These are phyloP conservation scores for Penicillium aurantiogriseum DNA, from an alignment of 2,329 filamentous ascomycete species.

Conservation along the genomic window DNA sequence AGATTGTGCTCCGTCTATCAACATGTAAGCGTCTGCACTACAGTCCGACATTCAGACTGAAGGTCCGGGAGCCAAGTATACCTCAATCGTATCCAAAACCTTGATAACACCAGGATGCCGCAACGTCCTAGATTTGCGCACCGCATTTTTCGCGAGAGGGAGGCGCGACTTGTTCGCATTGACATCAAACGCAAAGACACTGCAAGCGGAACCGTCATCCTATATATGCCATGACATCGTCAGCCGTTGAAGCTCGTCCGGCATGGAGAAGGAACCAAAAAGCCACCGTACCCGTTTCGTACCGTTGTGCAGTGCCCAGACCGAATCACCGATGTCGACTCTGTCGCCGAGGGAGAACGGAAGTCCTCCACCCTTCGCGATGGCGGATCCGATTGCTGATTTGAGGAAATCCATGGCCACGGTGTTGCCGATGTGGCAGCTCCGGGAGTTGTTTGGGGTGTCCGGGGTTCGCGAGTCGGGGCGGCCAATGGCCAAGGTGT, in stretches of 20 bases:
- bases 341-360: slow-evolving; percentile 90
- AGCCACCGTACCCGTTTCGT: slow-evolving; percentile 70
- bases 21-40: slow-evolving; percentile 12
- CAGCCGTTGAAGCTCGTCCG: not conserved
- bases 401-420: slow-evolving; percentile 89
- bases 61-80: slow-evolving; percentile 40
- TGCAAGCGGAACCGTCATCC: slow-evolving; percentile 93
- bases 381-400: slow-evolving; percentile 93
- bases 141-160: slow-evolving; percentile 85
- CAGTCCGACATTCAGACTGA: not conserved
- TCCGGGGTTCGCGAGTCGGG: not conserved
- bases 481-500: slow-evolving; percentile 8
- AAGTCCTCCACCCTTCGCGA: slow-evolving; percentile 90
- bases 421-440: slow-evolving; percentile 8
- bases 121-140: slow-evolving; percentile 89
- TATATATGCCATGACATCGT: slow-evolving; percentile 41
- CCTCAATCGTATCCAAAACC: slow-evolving; percentile 91
- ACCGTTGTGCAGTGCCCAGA: slow-evolving; percentile 95
- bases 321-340: slow-evolving; percentile 87
- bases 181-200: slow-evolving; percentile 95
- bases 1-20: slow-evolving; percentile 84
- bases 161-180: slow-evolving; percentile 74
- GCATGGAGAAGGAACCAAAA: not conserved
- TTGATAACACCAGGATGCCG: slow-evolving; percentile 93
- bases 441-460: slow-evolving; percentile 8